These are phyloP conservation scores for Paratinospora sagittata DNA, from an alignment of 164 flowering plant species.

Conservation along the genomic window DNA sequence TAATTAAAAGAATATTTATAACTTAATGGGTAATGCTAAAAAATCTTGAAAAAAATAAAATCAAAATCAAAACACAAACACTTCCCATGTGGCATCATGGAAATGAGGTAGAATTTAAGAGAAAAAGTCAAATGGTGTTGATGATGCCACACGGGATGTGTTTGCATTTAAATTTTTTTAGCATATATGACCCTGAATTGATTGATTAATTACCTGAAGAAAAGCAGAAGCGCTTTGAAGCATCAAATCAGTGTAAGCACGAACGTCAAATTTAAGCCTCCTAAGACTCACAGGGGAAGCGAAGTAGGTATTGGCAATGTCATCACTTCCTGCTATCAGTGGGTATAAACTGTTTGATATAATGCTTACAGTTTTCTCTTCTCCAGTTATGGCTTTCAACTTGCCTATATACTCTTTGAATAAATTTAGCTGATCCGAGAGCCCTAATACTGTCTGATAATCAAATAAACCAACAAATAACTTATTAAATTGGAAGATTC, in stretches of 20 bases:
- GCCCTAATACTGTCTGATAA: slow-evolving; percentile 41
- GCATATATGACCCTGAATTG: too few relatives aligned
- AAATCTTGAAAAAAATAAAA: too few relatives aligned
- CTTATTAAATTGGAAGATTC: background rate
- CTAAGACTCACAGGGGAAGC: slow-evolving; percentile 15
- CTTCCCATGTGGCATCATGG: too few relatives aligned
- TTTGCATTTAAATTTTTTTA: background rate
- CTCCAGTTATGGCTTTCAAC: slow-evolving; percentile 43
- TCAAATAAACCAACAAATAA: background rate
- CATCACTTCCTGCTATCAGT: slow-evolving; percentile 54
- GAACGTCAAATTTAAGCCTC: slow-evolving; percentile 31
- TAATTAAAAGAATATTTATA: too few relatives aligned
- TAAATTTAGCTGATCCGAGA: slow-evolving; percentile 39
- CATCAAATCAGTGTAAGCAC: slow-evolving; percentile 46
- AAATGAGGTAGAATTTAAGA: too few relatives aligned
- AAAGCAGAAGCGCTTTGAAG: slow-evolving; percentile 37
- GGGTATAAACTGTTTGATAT: slow-evolving; percentile 33
- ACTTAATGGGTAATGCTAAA: too few relatives aligned
- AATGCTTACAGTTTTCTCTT: slow-evolving; percentile 36
- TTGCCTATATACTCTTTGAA: slow-evolving; percentile 55
- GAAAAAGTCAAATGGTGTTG: too few relatives aligned
- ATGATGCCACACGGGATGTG: too few relatives aligned
- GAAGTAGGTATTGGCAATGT: slow-evolving; percentile 57
- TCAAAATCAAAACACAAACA: too few relatives aligned
- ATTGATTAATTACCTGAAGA: slow-evolving; percentile 40